phyloP scores from a whole-genome alignment of 441 rosid species.

The Gossypium trilobum region DNA sequence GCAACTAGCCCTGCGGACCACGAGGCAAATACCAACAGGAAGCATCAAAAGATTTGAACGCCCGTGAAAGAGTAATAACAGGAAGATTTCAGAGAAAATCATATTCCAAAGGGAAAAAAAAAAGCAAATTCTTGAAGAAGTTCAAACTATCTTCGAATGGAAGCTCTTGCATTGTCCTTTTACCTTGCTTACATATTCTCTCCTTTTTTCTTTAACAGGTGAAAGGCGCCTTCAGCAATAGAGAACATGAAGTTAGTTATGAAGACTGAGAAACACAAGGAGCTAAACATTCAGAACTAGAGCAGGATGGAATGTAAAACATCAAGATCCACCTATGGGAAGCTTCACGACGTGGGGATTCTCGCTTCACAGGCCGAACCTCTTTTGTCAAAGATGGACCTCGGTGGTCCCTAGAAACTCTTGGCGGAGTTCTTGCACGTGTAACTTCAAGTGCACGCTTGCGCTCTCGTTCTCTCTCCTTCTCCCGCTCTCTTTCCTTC shows the following conservation, averaged over 20 bases:
- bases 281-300: slow-evolving; percentile 62
- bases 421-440: slow-evolving; percentile 62
- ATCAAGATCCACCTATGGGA: slow-evolving; percentile 91
- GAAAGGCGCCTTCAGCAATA: slow-evolving; percentile 98
- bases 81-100: slow-evolving; percentile 21
- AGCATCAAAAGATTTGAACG: slow-evolving; percentile 17
- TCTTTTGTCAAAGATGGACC: slow-evolving; percentile 67
- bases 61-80: slow-evolving; percentile 13
- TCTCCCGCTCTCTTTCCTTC: slow-evolving; percentile 67
- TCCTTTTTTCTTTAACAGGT: slow-evolving; percentile 86
- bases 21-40: slow-evolving; percentile 18
- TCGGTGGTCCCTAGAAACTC: slow-evolving; percentile 63
- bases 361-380: slow-evolving; percentile 48
- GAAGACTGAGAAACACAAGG: slow-evolving; percentile 45
- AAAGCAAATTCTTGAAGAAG: slow-evolving; percentile 25
- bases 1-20: slow-evolving; percentile 5
- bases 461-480: slow-evolving; percentile 64
- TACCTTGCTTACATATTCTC: slow-evolving; percentile 99
- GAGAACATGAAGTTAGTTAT: slow-evolving; percentile 75
- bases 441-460: slow-evolving; percentile 57
- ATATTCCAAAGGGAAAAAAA: slow-evolving; percentile 23
- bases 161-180: slow-evolving; percentile 43
- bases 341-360: slow-evolving; percentile 66
- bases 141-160: slow-evolving; percentile 37
- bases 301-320: slow-evolving; percentile 49